Evolutionary conservation across 2,329 filamentous ascomycete genomes (phyloP).

Genomic region (Bipolaris bicolor): DNA sequence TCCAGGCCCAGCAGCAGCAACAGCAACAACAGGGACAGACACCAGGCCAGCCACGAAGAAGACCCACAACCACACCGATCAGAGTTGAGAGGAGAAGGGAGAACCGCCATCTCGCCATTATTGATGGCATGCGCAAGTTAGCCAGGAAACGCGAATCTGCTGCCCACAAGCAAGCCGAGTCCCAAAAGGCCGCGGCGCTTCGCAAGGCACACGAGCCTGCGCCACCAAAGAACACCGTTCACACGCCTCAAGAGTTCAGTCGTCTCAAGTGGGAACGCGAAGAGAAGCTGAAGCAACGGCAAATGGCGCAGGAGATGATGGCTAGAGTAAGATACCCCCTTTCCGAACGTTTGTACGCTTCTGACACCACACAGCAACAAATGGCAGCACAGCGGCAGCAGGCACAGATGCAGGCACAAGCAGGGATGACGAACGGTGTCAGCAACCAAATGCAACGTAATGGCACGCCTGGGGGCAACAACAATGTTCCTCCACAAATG

Average conservation of each 20-base stretch:
- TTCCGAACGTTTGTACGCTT: background rate
- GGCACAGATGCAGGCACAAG: conserved; percentile 47
- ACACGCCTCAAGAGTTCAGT: conserved; percentile 91
- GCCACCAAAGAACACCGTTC: conserved; percentile 63
- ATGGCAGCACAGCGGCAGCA: conserved; percentile 48
- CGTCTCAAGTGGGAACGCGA: conserved; percentile 87
- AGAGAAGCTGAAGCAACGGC: conserved; percentile 63
- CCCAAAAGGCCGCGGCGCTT: conserved; percentile 70
- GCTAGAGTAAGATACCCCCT: conserved; percentile 50
- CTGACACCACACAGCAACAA: conserved; percentile 41
- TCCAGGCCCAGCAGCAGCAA: conserved; percentile 60
- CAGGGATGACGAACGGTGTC: conserved; percentile 45
- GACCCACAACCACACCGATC: conserved; percentile 72
- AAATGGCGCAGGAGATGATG: conserved; percentile 62
- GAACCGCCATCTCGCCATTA: conserved; percentile 83
- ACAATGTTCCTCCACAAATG: conserved; percentile 39
- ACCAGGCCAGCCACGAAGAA: conserved; percentile 62
- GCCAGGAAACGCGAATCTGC: conserved; percentile 91
- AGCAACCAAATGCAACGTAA: conserved; percentile 51
- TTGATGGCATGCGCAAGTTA: conserved; percentile 94
- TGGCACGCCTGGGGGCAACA: conserved; percentile 46
- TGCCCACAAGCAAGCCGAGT: conserved; percentile 85
- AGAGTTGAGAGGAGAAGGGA: conserved; percentile 86
- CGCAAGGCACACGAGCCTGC: conserved; percentile 78
- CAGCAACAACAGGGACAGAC: conserved; percentile 62